Evolutionary conservation across 768 basidiomycete genomes (phyloP).

Genomic region (Auricularia cornea): DNA sequence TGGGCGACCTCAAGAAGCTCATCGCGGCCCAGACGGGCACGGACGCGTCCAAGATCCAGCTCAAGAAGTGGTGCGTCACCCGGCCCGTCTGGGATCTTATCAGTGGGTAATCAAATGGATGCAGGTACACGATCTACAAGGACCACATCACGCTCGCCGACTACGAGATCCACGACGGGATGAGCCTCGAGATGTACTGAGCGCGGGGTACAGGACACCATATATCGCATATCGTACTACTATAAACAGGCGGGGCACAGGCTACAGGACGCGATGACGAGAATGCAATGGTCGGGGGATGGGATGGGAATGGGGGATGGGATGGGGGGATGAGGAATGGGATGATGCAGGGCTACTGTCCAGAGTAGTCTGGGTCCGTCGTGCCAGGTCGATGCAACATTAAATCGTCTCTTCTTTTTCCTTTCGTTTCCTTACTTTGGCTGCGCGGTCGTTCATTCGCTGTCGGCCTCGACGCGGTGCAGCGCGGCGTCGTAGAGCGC

Average conservation of each 20-base stretch:
- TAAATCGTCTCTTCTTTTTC: no score
- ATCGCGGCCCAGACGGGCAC: conserved; percentile 97
- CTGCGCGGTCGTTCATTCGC: not conserved
- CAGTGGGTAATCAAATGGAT: no score
- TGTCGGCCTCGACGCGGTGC: not conserved
- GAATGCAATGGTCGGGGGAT: no score
- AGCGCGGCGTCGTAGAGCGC: not conserved
- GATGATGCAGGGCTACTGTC: no score
- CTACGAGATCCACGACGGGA: conserved; percentile 89
- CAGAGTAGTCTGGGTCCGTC: no score
- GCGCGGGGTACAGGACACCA: not conserved
- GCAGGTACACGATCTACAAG: conserved; percentile 91
- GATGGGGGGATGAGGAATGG: no score
- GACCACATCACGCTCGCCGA: conserved; percentile 91
- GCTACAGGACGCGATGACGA: no score
- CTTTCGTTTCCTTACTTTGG: not conserved
- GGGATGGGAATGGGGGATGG: no score
- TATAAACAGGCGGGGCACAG: no score
- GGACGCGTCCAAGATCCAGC: conserved; percentile 69
- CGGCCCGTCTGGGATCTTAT: not conserved
- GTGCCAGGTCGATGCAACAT: no score
- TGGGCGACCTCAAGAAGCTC: conserved; percentile 94
- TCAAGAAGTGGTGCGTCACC: conserved; percentile 87
- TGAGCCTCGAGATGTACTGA: conserved; percentile 90
- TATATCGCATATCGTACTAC: no score